Percentiles rank a stretch among this genome's conserved stretches.
phyloP scores from a whole-genome alignment of 1,284 basidiomycete species.

The Ustanciosporium gigantosporum region DNA sequence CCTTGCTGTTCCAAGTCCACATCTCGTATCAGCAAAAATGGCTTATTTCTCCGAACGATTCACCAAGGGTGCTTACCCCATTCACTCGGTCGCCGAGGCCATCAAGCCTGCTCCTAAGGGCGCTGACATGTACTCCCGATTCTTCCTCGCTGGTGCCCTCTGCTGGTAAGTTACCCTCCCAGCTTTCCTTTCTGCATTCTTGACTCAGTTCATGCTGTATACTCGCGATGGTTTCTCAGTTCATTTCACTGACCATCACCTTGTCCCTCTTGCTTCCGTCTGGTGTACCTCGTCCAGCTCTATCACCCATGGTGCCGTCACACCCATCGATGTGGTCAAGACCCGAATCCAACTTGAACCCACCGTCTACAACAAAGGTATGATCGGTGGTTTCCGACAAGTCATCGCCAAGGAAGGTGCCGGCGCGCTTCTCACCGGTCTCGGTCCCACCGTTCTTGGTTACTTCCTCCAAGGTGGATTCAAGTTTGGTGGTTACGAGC shows the following conservation, averaged over 20 bases:
- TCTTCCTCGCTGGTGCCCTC: slow-evolving; percentile 79
- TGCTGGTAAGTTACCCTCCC: slow-evolving; percentile 67
- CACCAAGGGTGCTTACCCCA: slow-evolving; percentile 51
- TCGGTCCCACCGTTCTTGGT: slow-evolving; percentile 57
- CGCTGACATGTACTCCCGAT: slow-evolving; percentile 63
- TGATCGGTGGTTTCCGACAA: slow-evolving; percentile 60
- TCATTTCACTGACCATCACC: too few relatives aligned
- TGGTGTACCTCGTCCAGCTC: too few relatives aligned
- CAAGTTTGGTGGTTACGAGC: slow-evolving; percentile 61
- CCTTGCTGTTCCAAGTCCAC: neutral
- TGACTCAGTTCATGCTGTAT: slow-evolving; percentile 67
- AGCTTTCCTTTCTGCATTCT: neutral
- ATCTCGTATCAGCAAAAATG: slow-evolving; percentile 29
- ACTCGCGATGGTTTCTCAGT: too few relatives aligned
- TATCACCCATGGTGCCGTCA: slow-evolving; percentile 76
- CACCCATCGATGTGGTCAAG: slow-evolving; percentile 66
- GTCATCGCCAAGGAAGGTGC: slow-evolving; percentile 57
- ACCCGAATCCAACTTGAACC: slow-evolving; percentile 92
- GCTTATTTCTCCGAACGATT: slow-evolving; percentile 42
- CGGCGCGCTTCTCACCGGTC: slow-evolving; percentile 59
- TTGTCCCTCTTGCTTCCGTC: too few relatives aligned
- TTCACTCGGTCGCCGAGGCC: slow-evolving; percentile 48
- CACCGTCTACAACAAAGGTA: slow-evolving; percentile 66
- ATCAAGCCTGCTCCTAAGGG: slow-evolving; percentile 48
- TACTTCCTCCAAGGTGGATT: slow-evolving; percentile 61